Evolutionary conservation across 495 filamentous ascomycete genomes (phyloP).

Genomic region (Hyaloscypha hepaticicola): DNA sequence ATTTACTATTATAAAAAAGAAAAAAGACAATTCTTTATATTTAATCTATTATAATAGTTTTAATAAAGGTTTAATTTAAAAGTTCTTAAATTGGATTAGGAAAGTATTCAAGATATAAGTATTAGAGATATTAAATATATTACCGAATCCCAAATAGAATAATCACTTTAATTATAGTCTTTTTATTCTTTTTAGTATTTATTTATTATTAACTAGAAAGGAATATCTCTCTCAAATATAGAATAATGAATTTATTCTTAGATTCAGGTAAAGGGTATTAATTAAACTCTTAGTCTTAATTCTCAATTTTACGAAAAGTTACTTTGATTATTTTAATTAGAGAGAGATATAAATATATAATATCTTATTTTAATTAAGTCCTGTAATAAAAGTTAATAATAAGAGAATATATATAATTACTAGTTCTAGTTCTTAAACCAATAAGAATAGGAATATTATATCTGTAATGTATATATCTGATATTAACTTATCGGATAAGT

Average conservation of each 20-base stretch:
- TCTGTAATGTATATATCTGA: too few species aligned
- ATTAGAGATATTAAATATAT: background rate
- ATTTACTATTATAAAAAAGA: conserved; percentile 10
- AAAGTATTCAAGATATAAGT: background rate
- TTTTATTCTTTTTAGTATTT: conserved; percentile 9
- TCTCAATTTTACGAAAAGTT: conserved; percentile 2
- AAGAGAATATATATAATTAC: too few species aligned
- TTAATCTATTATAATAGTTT: conserved; percentile 10
- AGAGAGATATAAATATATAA: background rate
- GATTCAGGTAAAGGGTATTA: conserved; percentile 14
- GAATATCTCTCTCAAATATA: background rate
- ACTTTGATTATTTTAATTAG: conserved; percentile 1
- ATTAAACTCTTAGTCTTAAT: conserved; percentile 12
- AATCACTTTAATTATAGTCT: conserved; percentile 5
- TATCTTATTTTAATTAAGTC: background rate
- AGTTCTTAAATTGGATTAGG: background rate
- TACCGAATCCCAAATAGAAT: conserved; percentile 1
- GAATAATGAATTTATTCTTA: background rate
- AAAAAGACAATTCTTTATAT: background rate
- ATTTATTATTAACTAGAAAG: conserved; percentile 1
- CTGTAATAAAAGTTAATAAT: too few species aligned
- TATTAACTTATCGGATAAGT: too few species aligned
- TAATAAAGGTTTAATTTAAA: background rate
- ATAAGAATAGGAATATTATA: too few species aligned
- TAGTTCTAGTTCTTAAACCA: too few species aligned